A percentile compares a stretch with the other conserved stretches of the same genome.
phyloP scores from a whole-genome alignment of 2,329 filamentous ascomycete species.

The Aschersonia sp. region DNA sequence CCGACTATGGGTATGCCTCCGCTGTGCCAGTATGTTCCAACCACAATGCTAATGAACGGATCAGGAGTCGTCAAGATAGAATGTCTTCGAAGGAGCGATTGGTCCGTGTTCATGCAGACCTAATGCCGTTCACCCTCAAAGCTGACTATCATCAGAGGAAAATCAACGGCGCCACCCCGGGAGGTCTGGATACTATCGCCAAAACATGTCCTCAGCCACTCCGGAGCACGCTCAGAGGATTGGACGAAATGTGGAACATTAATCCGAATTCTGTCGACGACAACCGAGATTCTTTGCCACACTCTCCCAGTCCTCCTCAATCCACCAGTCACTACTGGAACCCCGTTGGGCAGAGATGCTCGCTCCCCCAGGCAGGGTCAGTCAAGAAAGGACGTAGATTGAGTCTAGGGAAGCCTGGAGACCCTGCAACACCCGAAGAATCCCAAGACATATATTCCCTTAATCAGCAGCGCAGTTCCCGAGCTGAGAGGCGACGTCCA shows the following conservation, averaged over 20 bases:
- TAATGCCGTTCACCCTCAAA: neutral
- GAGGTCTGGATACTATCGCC: constrained; percentile 4
- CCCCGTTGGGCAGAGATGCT: too few relatives aligned
- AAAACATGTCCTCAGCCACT: too few relatives aligned
- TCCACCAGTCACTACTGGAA: neutral
- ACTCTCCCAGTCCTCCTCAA: neutral
- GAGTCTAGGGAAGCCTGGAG: neutral
- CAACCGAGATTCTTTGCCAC: neutral
- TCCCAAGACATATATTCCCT: too few relatives aligned
- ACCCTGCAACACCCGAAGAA: neutral
- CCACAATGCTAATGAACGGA: constrained; percentile 7
- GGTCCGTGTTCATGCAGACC: neutral
- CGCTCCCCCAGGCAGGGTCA: too few relatives aligned
- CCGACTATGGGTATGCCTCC: constrained; percentile 25
- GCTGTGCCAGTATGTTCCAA: neutral
- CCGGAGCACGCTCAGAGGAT: neutral
- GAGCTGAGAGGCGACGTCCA: too few relatives aligned
- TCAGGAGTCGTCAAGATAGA: constrained; percentile 9
- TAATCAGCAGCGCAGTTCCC: too few relatives aligned
- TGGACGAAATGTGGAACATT: neutral
- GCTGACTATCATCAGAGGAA: constrained; percentile 2
- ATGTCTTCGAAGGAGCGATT: constrained; percentile 5
- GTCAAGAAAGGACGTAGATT: neutral
- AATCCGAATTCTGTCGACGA: neutral
- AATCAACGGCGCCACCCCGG: constrained; percentile 1